phyloP scores from a whole-genome alignment of 108 stramenopile genomes.

The Skeletonema potamos region DNA sequence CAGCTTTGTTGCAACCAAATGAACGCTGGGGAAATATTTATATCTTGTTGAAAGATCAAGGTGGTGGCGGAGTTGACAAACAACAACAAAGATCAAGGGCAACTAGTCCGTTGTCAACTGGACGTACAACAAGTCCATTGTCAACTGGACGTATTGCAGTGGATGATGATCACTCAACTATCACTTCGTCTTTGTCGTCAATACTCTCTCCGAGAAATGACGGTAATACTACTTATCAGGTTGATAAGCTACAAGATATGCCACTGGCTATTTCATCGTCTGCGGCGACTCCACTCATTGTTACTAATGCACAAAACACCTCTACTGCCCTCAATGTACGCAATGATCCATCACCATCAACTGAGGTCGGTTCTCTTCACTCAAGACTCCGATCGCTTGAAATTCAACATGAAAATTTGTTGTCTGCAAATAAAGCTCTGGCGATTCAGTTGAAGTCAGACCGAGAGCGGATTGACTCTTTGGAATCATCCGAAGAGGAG shows the following conservation, averaged over 20 bases:
- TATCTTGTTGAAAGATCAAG: background rate
- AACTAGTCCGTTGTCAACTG: background rate
- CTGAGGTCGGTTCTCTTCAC: conserved; percentile 2
- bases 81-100: background rate
- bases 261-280: background rate
- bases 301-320: background rate
- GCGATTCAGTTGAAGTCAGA: conserved; percentile 1
- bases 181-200: background rate
- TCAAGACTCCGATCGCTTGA: conserved; percentile 13
- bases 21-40: background rate
- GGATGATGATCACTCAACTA: background rate
- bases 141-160: background rate
- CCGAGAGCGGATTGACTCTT: conserved; percentile 1
- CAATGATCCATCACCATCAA: background rate
- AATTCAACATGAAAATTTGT: conserved; percentile 17
- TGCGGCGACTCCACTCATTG: background rate
- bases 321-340: background rate
- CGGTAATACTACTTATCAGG: background rate
- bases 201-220: background rate
- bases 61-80: background rate
- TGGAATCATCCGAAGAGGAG: conserved; percentile 20
- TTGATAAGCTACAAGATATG: background rate
- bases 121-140: background rate
- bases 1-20: background rate
- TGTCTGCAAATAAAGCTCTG: conserved; percentile 6